These are phyloP conservation scores for Globisporangium parvum DNA, from an alignment of 352 stramenopile species.

Conservation along the genomic window DNA sequence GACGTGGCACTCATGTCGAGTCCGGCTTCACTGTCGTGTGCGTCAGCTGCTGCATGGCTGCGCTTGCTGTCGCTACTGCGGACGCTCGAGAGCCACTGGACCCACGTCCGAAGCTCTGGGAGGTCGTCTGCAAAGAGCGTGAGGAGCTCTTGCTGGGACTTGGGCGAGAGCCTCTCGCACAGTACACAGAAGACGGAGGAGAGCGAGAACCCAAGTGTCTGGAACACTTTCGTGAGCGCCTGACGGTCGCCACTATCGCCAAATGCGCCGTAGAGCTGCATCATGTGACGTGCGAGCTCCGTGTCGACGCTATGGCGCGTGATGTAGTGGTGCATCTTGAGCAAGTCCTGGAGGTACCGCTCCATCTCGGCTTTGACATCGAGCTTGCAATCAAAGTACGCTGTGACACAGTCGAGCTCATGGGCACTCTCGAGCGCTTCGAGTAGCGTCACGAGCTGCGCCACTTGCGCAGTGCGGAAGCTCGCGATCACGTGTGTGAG, in stretches of 20 bases:
- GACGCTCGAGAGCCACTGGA: constrained; percentile 31
- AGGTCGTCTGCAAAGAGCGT: constrained; percentile 39
- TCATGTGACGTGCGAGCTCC: constrained; percentile 16
- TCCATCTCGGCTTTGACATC: constrained; percentile 57
- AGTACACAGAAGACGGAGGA: constrained; percentile 35
- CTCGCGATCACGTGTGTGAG: constrained; percentile 28
- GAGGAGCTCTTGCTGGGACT: constrained; percentile 50
- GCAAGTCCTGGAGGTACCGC: constrained; percentile 47
- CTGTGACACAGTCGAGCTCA: constrained; percentile 10
- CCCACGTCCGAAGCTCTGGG: constrained; percentile 39
- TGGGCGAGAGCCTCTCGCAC: constrained; percentile 28
- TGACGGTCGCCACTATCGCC: constrained; percentile 36
- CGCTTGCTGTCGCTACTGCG: constrained; percentile 6
- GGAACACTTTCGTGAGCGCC: constrained; percentile 46
- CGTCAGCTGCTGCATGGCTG: constrained; percentile 1
- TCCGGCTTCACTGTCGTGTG: neutral
- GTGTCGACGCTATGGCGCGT: constrained; percentile 28
- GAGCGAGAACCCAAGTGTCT: constrained; percentile 30
- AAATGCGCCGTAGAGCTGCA: constrained; percentile 39
- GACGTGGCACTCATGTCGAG: neutral
- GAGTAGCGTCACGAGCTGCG: constrained; percentile 27
- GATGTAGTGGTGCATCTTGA: constrained; percentile 51
- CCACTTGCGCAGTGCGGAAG: constrained; percentile 39
- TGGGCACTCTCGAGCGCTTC: constrained; percentile 13
- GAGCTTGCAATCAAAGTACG: constrained; percentile 49